A percentile compares a stretch with the other conserved stretches of the same genome.
Evolutionary conservation across 148 eudicot species (phyloP).

Genomic region (Arctostaphylos glauca): DNA sequence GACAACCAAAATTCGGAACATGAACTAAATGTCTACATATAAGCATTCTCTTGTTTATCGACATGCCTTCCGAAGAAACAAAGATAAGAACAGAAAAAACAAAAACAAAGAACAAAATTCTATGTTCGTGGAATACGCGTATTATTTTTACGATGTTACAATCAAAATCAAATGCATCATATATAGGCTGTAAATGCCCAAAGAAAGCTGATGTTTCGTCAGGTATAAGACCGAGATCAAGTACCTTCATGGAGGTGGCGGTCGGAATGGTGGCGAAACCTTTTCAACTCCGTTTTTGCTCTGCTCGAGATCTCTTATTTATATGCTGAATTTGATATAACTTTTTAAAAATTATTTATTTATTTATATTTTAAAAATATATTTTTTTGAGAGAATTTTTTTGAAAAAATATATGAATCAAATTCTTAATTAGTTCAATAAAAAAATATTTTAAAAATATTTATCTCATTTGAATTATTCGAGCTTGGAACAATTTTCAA

Average conservation of each 20-base stretch:
- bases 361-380: no score
- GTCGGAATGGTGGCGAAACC: background rate
- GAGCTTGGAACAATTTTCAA: no score
- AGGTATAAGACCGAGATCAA: background rate
- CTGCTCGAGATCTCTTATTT: background rate
- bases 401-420: no score
- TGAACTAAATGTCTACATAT: background rate
- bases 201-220: background rate
- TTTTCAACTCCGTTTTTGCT: background rate
- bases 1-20: background rate
- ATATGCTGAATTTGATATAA: no score
- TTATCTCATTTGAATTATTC: no score
- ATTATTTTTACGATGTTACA: background rate
- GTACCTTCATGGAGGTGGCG: background rate
- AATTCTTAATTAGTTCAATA: no score
- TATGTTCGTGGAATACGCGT: background rate
- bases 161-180: background rate
- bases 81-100: background rate
- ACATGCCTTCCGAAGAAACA: background rate
- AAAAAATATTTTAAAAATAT: no score
- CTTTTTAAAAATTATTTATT: no score
- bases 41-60: background rate
- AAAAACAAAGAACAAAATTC: background rate
- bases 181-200: background rate
- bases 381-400: no score